These are phyloP conservation scores for Trametes pubescens DNA, from an alignment of 1,284 basidiomycete species.

Conservation along the genomic window DNA sequence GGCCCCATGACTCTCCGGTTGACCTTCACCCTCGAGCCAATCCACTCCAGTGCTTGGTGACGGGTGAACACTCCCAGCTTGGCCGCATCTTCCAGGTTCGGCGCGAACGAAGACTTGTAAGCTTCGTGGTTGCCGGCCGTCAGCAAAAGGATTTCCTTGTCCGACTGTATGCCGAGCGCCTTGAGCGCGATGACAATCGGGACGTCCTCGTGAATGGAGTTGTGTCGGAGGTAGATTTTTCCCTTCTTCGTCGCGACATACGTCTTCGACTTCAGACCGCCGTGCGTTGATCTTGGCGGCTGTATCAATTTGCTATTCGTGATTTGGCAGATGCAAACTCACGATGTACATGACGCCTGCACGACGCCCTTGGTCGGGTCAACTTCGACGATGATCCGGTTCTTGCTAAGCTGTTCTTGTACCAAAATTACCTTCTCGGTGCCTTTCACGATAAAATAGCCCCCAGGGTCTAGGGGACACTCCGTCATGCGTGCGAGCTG, in stretches of 20 bases:
- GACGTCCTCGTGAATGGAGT: conserved; percentile 97
- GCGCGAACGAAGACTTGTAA: conserved; percentile 89
- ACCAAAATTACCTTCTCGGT: conserved; percentile 99
- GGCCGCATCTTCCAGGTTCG: conserved; percentile 94
- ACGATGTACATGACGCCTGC: conserved; percentile 98
- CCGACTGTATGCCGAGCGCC: conserved; percentile 95
- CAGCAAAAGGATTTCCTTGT: conserved; percentile 96
- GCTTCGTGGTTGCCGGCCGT: conserved; percentile 94
- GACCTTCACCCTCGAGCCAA: conserved; percentile 92
- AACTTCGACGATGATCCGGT: conserved; percentile 98
- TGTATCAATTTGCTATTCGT: conserved; percentile 5
- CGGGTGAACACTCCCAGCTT: conserved; percentile 92
- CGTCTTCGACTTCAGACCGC: conserved; percentile 98
- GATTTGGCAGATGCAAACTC: conserved; percentile 43
- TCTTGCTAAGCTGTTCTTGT: conserved; percentile 99
- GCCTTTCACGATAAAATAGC: conserved; percentile 99
- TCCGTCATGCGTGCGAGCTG: conserved; percentile 94
- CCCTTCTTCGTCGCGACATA: conserved; percentile 96
- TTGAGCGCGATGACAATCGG: conserved; percentile 97
- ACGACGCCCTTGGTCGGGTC: conserved; percentile 92
- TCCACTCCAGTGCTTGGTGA: conserved; percentile 95
- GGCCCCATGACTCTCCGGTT: conserved; percentile 84
- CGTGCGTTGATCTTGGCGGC: conserved; percentile 85
- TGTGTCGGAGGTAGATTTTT: conserved; percentile 97
- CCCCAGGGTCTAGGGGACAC: conserved; percentile 98